Conservation (phyloP, 2,329 filamentous ascomycete genomes). For the Fusarium piperis region DNA sequence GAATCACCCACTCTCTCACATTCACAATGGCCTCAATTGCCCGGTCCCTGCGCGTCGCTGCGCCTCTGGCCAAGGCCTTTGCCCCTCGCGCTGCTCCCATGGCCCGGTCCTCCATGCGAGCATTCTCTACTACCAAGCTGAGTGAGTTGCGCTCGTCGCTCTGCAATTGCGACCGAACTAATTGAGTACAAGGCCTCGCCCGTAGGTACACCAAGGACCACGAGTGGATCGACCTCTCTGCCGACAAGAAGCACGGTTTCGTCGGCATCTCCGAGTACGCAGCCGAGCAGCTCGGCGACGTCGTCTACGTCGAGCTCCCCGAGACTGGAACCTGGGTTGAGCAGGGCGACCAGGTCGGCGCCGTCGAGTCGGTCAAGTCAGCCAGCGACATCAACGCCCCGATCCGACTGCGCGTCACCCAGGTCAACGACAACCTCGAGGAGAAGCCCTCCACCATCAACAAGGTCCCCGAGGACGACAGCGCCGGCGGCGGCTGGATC, state of each 20-base stretch:
- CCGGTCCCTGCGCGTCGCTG: slow-evolving; percentile 61
- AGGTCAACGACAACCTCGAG: slow-evolving; percentile 79
- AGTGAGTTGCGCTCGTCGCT: slow-evolving; percentile 41
- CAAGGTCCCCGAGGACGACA: slow-evolving; percentile 83
- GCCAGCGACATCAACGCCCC: slow-evolving; percentile 97
- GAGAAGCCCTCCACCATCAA: slow-evolving; percentile 91
- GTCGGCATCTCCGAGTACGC: slow-evolving; percentile 92
- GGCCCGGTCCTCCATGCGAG: slow-evolving; percentile 55
- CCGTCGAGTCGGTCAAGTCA: slow-evolving; percentile 97
- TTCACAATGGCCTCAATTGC: slow-evolving; percentile 72
- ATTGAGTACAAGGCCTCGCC: slow-evolving; percentile 59
- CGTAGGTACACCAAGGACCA: slow-evolving; percentile 97
- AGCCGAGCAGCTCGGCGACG: slow-evolving; percentile 90
- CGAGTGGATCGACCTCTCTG: slow-evolving; percentile 94
- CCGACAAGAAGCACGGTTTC: slow-evolving; percentile 82
- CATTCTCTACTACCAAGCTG: slow-evolving; percentile 53
- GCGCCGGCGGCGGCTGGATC: slow-evolving; percentile 86
- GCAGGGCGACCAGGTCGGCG: slow-evolving; percentile 86
- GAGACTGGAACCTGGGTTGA: slow-evolving; percentile 70
- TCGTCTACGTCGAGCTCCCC: slow-evolving; percentile 97
- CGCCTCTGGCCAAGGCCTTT: slow-evolving; percentile 55
- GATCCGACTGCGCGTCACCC: slow-evolving; percentile 78
- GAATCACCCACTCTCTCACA: slow-evolving; percentile 36
- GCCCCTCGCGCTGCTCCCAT: slow-evolving; percentile 51
- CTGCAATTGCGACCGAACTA: slow-evolving; percentile 1